Percentiles rank a stretch among this genome's conserved stretches.
These are phyloP conservation scores for Avena eriantha DNA, from an alignment of 176 grass and related monocot genomes.

Conservation along the genomic window DNA sequence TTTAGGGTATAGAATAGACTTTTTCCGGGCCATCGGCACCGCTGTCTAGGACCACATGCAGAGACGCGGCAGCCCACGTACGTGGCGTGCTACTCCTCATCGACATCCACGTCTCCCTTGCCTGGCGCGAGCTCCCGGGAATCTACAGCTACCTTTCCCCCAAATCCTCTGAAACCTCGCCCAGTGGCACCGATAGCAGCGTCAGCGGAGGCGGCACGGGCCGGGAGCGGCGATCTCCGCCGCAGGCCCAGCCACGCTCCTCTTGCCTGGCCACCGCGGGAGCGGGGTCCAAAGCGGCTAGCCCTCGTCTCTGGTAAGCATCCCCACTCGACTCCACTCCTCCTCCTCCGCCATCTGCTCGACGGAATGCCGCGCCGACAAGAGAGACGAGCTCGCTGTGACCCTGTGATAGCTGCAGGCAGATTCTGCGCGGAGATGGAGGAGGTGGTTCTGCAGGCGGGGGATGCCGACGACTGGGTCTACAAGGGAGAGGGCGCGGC, in stretches of 20 bases:
- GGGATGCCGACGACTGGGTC: slow-evolving; percentile 71
- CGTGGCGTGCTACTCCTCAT: slow-evolving; percentile 31
- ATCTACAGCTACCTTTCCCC: not conserved
- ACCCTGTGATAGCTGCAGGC: slow-evolving; percentile 1
- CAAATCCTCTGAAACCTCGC: not conserved
- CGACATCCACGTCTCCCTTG: slow-evolving; percentile 20
- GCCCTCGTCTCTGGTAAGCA: slow-evolving; percentile 33
- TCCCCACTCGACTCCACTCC: not conserved
- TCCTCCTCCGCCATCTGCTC: slow-evolving; percentile 20
- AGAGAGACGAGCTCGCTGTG: not conserved
- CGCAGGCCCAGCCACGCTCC: not conserved
- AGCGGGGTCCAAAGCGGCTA: not conserved
- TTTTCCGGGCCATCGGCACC: not conserved
- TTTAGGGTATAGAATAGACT: too few relatives aligned
- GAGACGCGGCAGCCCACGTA: slow-evolving; percentile 27
- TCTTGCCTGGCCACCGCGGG: slow-evolving; percentile 14
- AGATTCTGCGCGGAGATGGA: slow-evolving; percentile 38
- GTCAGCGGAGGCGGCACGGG: not conserved
- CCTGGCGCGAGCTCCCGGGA: not conserved
- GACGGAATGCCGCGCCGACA: slow-evolving; percentile 36
- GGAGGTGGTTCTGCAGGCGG: slow-evolving; percentile 52
- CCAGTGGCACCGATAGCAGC: not conserved
- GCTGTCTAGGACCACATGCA: slow-evolving; percentile 25
- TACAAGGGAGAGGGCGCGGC: slow-evolving; percentile 97
- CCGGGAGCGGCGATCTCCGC: not conserved